These are phyloP conservation scores for Graphium sp. DNA, from an alignment of 2,329 filamentous ascomycete species.

Conservation along the genomic window DNA sequence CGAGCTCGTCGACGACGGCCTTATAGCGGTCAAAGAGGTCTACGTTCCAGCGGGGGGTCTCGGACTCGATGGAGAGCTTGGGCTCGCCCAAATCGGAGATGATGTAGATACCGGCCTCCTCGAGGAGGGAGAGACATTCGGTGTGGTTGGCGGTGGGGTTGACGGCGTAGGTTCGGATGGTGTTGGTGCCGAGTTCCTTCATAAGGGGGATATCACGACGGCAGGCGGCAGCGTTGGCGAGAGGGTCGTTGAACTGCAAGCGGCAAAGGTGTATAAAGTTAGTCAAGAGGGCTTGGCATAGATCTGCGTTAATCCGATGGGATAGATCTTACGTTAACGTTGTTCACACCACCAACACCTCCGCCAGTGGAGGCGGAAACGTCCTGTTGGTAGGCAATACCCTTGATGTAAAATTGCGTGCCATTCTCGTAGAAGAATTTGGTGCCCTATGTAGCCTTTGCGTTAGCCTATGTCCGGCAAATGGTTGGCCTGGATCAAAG, in stretches of 20 bases:
- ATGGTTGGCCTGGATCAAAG: too few relatives aligned
- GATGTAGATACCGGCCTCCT: constrained; percentile 83
- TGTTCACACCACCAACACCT: too few relatives aligned
- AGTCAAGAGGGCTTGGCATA: too few relatives aligned
- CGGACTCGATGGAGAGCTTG: constrained; percentile 66
- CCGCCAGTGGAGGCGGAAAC: constrained; percentile 35
- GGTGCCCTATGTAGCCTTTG: too few relatives aligned
- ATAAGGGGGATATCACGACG: constrained; percentile 75
- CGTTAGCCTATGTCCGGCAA: too few relatives aligned
- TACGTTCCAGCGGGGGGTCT: constrained; percentile 62
- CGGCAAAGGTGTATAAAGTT: too few relatives aligned
- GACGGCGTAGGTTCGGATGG: constrained; percentile 88
- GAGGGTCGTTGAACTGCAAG: constrained; percentile 60
- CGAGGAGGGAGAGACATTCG: constrained; percentile 69
- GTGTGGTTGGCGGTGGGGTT: constrained; percentile 65
- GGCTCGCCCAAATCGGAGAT: constrained; percentile 83
- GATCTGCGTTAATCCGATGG: too few relatives aligned
- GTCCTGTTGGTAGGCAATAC: constrained; percentile 90
- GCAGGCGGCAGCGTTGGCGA: constrained; percentile 56
- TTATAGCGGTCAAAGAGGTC: constrained; percentile 69
- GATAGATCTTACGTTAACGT: too few relatives aligned
- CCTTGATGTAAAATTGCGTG: constrained; percentile 62
- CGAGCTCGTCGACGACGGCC: constrained; percentile 63
- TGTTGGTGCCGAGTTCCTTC: constrained; percentile 67
- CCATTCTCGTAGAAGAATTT: constrained; percentile 81